Conservation (phyloP, 371 early-diverging fungal species). For the Funneliformis caledonium region DNA sequence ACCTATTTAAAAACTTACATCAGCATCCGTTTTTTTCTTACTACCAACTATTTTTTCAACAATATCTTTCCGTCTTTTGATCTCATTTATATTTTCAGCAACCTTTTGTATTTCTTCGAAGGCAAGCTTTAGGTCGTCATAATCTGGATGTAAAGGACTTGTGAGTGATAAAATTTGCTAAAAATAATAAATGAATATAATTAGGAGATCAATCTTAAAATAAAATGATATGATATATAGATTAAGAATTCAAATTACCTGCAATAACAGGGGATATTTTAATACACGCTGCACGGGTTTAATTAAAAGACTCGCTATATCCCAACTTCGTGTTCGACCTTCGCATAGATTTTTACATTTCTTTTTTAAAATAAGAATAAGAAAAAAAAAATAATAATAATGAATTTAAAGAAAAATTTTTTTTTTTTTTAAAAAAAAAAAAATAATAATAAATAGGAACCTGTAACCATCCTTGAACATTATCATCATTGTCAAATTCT, state of each 20-base stretch:
- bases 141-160: conserved; percentile 62
- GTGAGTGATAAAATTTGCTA: conserved; percentile 71
- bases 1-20: conserved; percentile 51
- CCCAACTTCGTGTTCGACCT: conserved; percentile 80
- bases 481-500: conserved; percentile 58
- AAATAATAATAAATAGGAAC: conserved; percentile 42
- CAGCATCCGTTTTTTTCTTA: conserved; percentile 66
- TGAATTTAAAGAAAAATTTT: background rate
- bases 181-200: background rate
- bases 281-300: conserved; percentile 88
- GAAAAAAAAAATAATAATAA: background rate
- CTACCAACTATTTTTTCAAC: conserved; percentile 79
- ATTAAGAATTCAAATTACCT: conserved; percentile 48
- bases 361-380: conserved; percentile 32
- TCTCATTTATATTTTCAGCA: conserved; percentile 83
- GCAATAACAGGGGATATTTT: conserved; percentile 81
- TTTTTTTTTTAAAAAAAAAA: background rate
- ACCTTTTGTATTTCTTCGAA: conserved; percentile 61
- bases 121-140: conserved; percentile 54
- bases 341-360: conserved; percentile 58
- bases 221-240: background rate
- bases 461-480: conserved; percentile 58
- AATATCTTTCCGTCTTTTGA: conserved; percentile 82
- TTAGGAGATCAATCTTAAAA: background rate
- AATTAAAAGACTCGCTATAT: conserved; percentile 76